A percentile compares a stretch with the other conserved stretches of the same genome.
Evolutionary conservation across 768 basidiomycete genomes (phyloP).

Genomic region (Tephrocybe sp.): DNA sequence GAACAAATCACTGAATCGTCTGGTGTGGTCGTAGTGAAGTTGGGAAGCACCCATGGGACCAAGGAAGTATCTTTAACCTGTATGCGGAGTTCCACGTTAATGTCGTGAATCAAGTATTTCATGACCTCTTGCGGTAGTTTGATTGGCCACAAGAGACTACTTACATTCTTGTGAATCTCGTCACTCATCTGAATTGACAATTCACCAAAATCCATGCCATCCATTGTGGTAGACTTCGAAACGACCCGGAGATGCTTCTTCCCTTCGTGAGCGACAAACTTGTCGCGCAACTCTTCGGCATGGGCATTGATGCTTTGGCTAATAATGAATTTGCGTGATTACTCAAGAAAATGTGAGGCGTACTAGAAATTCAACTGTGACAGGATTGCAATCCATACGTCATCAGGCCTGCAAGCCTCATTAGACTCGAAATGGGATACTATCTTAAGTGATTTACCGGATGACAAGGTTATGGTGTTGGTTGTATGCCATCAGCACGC

Average conservation of each 20-base stretch:
- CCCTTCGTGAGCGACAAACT: slow-evolving; percentile 34
- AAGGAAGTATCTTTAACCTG: slow-evolving; percentile 2
- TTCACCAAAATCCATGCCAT: slow-evolving; percentile 28
- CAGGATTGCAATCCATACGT: slow-evolving; percentile 40
- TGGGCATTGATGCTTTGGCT: slow-evolving; percentile 20
- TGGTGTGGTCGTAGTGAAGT: neutral
- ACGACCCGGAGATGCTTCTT: slow-evolving; percentile 27
- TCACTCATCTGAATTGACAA: slow-evolving; percentile 27
- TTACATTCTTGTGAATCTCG: slow-evolving; percentile 24
- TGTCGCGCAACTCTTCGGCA: slow-evolving; percentile 28
- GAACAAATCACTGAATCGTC: neutral
- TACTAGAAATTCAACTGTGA: slow-evolving; percentile 34
- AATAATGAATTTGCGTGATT: neutral
- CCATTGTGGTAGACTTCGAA: slow-evolving; percentile 10
- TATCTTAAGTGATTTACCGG: neutral
- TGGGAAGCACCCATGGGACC: slow-evolving; percentile 1
- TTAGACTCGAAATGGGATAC: neutral
- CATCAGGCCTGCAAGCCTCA: slow-evolving; percentile 16
- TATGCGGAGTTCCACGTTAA: neutral
- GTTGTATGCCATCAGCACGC: slow-evolving; percentile 8
- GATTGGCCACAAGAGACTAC: too few relatives aligned
- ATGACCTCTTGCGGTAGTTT: too few relatives aligned
- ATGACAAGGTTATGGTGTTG: slow-evolving; percentile 7
- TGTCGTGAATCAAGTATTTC: neutral
- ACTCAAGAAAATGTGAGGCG: neutral